Evolutionary conservation across 2,329 filamentous ascomycete genomes (phyloP).

Genomic region (Hypocreales sp.): DNA sequence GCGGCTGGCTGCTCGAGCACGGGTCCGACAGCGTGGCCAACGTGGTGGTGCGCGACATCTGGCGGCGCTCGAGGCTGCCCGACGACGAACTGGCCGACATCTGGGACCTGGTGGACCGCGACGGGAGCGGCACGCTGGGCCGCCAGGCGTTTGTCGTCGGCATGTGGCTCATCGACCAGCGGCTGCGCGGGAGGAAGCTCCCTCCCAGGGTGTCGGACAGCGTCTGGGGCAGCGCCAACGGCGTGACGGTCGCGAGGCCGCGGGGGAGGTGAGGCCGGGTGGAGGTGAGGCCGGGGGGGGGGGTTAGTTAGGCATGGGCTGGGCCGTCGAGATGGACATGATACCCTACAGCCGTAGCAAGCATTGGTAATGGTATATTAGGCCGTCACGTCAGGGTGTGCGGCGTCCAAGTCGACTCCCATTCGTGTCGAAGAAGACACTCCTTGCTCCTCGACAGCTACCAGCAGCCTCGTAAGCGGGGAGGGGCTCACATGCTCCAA

Average conservation of each 20-base stretch:
- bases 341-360: too few relatives aligned
- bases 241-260: conserved; percentile 22
- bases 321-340: too few relatives aligned
- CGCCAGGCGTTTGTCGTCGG: conserved; percentile 69
- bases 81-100: conserved; percentile 56
- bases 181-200: conserved; percentile 64
- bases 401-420: too few relatives aligned
- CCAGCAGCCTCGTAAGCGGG: too few relatives aligned
- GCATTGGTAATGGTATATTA: too few relatives aligned
- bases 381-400: too few relatives aligned
- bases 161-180: conserved; percentile 69
- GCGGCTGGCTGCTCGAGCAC: conserved; percentile 33
- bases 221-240: conserved; percentile 57
- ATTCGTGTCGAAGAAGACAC: too few relatives aligned
- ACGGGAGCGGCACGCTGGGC: conserved; percentile 36
- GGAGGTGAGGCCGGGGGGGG: too few relatives aligned
- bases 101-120: conserved; percentile 57
- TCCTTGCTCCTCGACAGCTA: too few relatives aligned
- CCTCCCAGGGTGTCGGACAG: conserved; percentile 55
- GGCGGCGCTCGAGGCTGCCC: conserved; percentile 53
- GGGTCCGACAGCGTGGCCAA: conserved; percentile 35
- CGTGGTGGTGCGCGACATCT: conserved; percentile 60
- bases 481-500: too few relatives aligned
- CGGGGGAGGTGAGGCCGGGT: conserved; percentile 9
- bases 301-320: too few relatives aligned